These are phyloP conservation scores for Plasmodium relictum DNA, from an alignment of 169 alveolate genomes.

Conservation along the genomic window DNA sequence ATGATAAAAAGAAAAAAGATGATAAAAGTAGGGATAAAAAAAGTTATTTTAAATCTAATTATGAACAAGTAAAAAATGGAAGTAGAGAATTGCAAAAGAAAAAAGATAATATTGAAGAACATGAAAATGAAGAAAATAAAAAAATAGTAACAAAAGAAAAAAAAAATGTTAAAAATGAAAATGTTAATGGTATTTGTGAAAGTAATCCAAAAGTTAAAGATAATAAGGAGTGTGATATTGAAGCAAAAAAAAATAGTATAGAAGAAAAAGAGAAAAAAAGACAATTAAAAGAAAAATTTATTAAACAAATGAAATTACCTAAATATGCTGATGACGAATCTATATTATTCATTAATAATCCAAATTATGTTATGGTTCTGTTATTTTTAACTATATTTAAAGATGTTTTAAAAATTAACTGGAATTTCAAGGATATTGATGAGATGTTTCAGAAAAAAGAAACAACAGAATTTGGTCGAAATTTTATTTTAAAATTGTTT, in stretches of 20 bases:
- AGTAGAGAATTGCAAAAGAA: neutral
- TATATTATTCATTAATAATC: slow-evolving; percentile 49
- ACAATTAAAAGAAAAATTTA: slow-evolving; percentile 35
- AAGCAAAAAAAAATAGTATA: slow-evolving; percentile 20
- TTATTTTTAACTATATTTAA: slow-evolving; percentile 60
- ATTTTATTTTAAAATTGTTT: slow-evolving; percentile 51
- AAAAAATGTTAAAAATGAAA: too few relatives aligned
- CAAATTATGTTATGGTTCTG: slow-evolving; percentile 63
- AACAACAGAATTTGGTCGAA: slow-evolving; percentile 67
- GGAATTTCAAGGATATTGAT: slow-evolving; percentile 75
- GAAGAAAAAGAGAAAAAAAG: slow-evolving; percentile 56
- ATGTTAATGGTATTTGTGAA: too few relatives aligned
- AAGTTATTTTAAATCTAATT: too few relatives aligned
- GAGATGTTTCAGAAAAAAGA: slow-evolving; percentile 77
- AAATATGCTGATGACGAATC: slow-evolving; percentile 77
- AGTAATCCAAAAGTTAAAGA: too few relatives aligned
- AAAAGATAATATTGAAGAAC: neutral
- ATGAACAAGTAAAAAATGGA: neutral
- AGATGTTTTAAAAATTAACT: slow-evolving; percentile 58
- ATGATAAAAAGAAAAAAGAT: neutral
- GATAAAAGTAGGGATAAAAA: neutral
- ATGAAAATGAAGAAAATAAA: neutral
- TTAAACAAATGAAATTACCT: slow-evolving; percentile 52
- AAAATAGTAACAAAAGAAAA: neutral
- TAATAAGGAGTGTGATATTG: too few relatives aligned